A percentile compares a stretch with the other conserved stretches of the same genome.
phyloP scores from a whole-genome alignment of 352 stramenopile species.

The Phytophthora idaei region DNA sequence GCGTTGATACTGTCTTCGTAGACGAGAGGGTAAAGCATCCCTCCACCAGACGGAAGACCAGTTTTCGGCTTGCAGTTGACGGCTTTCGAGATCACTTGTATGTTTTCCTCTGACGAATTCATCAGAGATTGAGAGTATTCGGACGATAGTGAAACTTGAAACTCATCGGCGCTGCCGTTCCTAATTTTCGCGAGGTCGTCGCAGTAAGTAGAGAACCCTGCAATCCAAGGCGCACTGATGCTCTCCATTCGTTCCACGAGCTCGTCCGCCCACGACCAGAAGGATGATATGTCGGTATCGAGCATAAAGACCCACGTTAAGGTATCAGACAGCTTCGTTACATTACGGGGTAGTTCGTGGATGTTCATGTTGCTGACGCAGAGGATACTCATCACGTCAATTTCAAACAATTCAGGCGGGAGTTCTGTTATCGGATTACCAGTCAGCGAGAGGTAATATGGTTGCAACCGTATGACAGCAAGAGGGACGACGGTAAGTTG shows the following conservation, averaged over 20 bases:
- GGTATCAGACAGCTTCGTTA: constrained; percentile 9
- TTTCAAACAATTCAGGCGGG: constrained; percentile 23
- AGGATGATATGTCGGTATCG: constrained; percentile 18
- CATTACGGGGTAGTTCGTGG: constrained; percentile 20
- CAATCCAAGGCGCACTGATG: constrained; percentile 11
- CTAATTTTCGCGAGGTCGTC: constrained; percentile 20
- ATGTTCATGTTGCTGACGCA: constrained; percentile 30
- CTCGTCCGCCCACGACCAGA: constrained; percentile 2
- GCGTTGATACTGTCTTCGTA: constrained; percentile 26
- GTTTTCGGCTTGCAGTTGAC: constrained; percentile 9
- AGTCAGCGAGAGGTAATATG: constrained; percentile 31
- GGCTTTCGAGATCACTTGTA: background rate
- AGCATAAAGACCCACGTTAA: constrained; percentile 12
- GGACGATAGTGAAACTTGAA: constrained; percentile 7
- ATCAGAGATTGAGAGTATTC: constrained; percentile 24
- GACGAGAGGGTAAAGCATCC: constrained; percentile 20
- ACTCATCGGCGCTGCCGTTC: constrained; percentile 9
- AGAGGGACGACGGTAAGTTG: constrained; percentile 17
- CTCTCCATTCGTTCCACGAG: constrained; percentile 11
- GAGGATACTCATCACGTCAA: constrained; percentile 16
- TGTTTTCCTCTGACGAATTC: constrained; percentile 18
- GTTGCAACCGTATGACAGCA: constrained; percentile 21
- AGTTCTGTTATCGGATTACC: constrained; percentile 36
- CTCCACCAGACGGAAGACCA: background rate
- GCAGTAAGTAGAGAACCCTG: constrained; percentile 17